Base-by-base conservation (phyloP, 2,329 filamentous ascomycete genomes). In the Trichoderma polysporum region DNA sequence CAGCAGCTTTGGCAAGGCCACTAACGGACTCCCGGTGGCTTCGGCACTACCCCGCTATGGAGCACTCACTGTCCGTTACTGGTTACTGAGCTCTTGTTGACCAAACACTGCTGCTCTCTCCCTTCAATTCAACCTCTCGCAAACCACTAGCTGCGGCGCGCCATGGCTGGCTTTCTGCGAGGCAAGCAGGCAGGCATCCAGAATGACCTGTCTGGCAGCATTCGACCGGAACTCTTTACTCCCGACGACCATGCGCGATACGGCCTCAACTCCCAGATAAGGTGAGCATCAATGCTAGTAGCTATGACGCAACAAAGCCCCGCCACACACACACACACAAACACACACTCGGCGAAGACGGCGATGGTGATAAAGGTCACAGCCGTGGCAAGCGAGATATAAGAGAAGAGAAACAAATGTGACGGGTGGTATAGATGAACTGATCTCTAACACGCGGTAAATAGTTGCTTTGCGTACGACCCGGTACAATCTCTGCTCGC, bases 101-200 rank as follows among this genome's bases (percentile, higher is more conserved):
- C 52, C 27, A 33, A 10, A 59, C 22, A 22, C 45, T 50, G 15
- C 15, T 19, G 13, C 33, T 17, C 39, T 33, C 39, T 49, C 57
- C 7, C 25, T 50, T 33, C 35, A 37, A n/a, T 54, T 13, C 61
- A 56, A 45, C 27, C 50, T 64, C 50, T 15, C 50, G n/a, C 61
- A 56, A 54, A 22, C 60, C 15, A n/a, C 50, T 33, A 50, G 25
- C 45, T 52, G 27, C 41, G n/a, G 33, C 47, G 27, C 56, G 47
- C 33, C 33, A 97, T 97, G 94, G 89, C 94, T 65, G 88, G 91
- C 73, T 94, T 98, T 77, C 82, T 99, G 70, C 86, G 95, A 77
- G 91, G 92, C 73, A 97, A 97, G 84, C 95, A 98, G 84, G 88
- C 93, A 66, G 95, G 95, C 74, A 91, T 99, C 73, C 91, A 93